A percentile compares a stretch with the other conserved stretches of the same genome.
phyloP scores from a whole-genome alignment of 1,284 basidiomycete species.

The Ganoderma sinense region DNA sequence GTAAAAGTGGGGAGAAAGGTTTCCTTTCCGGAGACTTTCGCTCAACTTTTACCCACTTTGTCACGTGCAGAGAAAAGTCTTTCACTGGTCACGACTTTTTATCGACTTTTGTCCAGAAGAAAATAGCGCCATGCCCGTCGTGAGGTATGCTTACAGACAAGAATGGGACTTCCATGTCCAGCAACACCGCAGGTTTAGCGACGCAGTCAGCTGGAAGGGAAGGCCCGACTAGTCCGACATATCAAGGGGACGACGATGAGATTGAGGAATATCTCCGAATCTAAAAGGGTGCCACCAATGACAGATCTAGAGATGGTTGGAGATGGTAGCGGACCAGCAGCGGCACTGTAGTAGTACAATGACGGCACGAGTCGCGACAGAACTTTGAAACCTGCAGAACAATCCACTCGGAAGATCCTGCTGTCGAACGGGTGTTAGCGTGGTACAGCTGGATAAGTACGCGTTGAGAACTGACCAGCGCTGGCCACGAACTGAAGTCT shows the following conservation, averaged over 20 bases:
- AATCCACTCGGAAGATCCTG: background rate
- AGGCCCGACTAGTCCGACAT: background rate
- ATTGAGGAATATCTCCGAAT: background rate
- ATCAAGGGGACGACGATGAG: background rate
- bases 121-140: no score
- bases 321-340: background rate
- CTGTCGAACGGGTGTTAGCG: background rate
- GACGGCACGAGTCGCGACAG: background rate
- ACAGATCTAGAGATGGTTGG: background rate
- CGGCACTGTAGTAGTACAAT: no score
- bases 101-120: no score
- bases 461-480: background rate
- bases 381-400: background rate
- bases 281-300: background rate
- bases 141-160: background rate
- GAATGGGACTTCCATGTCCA: background rate
- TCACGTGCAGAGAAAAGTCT: no score
- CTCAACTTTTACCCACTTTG: no score
- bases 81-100: no score
- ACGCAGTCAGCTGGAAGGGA: background rate
- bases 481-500: background rate
- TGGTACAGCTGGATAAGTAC: background rate
- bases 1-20: no score
- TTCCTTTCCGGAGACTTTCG: no score
- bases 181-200: background rate